Evolutionary conservation across 257 asterid genomes (phyloP), one percentile per base, ranked within the genome.

Genomic region (Solanum bulbocastanum): DNA sequence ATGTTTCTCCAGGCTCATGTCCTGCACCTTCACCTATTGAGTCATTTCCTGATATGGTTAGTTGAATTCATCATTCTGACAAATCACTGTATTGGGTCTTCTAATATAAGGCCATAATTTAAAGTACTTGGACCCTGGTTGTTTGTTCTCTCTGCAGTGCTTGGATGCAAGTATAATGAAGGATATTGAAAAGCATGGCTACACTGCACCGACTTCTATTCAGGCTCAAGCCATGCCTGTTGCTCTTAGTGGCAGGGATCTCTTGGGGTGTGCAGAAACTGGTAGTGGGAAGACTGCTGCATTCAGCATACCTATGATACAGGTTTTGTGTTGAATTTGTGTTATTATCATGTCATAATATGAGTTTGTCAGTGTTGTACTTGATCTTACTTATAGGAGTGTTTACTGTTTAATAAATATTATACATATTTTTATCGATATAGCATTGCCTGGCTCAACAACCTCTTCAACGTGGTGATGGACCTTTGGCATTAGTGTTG

Each of bases 141-240:
- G 42, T 71, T 49, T 83, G 30, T 87, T 84, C 56, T 87, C 58
- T 81, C 33, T 91, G 91, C 94, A 95, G 98, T 91, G 94, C 89
- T 93, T 96, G 93, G 93, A 94, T 60, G 87, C 90, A 15, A 95
- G 94, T 90, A 94, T 95, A 88, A 92, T 94, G 96, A 90, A 93
- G 89, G 96, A 96, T 93, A 93, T 96, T 85, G 93, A 95, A 72
- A 91, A 90, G 90, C 98, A 96, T 87, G 96, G 92, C 87, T 96
- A 96, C 89, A 92, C 96, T 65, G 92, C 95, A 18, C 99, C 99
- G 2, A 96, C 99, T 49, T 90, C 98, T 33, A 95, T 96, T 90
- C 99, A 96, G 91, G 95, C 98, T 87, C 99, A 96, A 89, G 94
- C 98, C 92, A 93, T 96, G 98, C 98, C 99, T 78, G 93, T 96